Evolutionary conservation across 2,329 filamentous ascomycete genomes (phyloP), one percentile per base, ranked within the genome.

Genomic region (Xenoacremonium recifei): DNA sequence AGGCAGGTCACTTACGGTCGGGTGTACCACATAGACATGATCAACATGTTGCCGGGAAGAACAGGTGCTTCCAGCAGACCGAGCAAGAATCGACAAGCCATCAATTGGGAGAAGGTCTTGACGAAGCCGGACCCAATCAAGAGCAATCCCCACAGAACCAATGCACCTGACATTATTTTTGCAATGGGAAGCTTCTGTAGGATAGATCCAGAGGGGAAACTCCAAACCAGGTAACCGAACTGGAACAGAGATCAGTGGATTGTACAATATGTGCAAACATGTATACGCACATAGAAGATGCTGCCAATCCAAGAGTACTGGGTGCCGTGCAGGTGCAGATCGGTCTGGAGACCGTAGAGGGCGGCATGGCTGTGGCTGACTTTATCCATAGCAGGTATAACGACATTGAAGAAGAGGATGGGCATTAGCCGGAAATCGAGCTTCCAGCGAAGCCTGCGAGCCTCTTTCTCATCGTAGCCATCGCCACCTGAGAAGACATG

Each of bases 171-270:
- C 33, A 67, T 50, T 18, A 59, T 52, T 35, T 63, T 66, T 16
- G 62, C 65, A 13, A 68, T 53, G 6, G 64, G 64, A 25, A 66
- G 57, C n/a, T 49, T 52, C 43, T 66, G 63, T 10, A 66, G 48
- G 0, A 66, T 42, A 20, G 44, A 50, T 15, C 57, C 57, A n/a
- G 52, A 55, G 12, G 62, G 63, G 9, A 65, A 59, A 34, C 61
- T 60, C 43, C 56, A 60, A 21, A 63, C 36, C 18, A 67, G 50
- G 36, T 68, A 67, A 15, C 63, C 61, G 27, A 65, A 63, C 53
- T 58, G 7, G 6, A 6, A 16, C 6, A 17, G n/a, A 17, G 7
- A n/a, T 40, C 23, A 39, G 35, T 5, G 4, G n/a, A 17, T 19
- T 6, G 4, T 4, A 11, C 3, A 7, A 21, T 13, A 7, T 9